Evolutionary conservation across 345 rosid genomes (phyloP).

Genomic region (Moricandia moricandioides): DNA sequence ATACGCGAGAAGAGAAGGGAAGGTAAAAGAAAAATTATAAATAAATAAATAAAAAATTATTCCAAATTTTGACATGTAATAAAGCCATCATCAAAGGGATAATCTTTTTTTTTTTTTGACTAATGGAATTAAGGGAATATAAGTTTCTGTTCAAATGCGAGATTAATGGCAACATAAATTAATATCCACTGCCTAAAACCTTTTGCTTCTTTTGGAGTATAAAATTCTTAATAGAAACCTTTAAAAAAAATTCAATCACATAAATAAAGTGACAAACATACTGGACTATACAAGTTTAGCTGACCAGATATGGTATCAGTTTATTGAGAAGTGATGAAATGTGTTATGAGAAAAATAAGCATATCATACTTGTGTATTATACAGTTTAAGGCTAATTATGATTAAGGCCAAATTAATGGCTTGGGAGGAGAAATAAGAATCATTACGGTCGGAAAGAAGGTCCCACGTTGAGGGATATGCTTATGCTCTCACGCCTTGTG

Average conservation of each 20-base stretch:
- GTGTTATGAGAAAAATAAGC: background rate
- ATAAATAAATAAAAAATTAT: constrained; percentile 4
- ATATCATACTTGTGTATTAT: background rate
- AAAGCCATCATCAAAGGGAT: constrained; percentile 7
- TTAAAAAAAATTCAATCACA: background rate
- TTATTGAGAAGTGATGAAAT: background rate
- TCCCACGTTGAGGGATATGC: constrained; percentile 43
- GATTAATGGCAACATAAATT: constrained; percentile 27
- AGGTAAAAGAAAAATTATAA: constrained; percentile 40
- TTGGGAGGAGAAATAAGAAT: constrained; percentile 33
- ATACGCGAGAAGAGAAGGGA: constrained; percentile 44
- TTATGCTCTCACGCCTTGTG: constrained; percentile 34
- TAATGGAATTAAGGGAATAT: background rate
- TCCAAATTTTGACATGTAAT: constrained; percentile 12
- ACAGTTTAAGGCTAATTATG: background rate
- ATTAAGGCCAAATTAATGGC: constrained; percentile 22
- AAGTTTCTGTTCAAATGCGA: constrained; percentile 24
- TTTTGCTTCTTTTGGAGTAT: background rate
- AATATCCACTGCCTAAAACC: background rate
- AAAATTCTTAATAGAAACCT: no score
- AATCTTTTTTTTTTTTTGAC: background rate
- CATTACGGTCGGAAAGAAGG: constrained; percentile 40
- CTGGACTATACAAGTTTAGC: background rate
- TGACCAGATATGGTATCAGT: background rate
- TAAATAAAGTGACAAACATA: background rate